phyloP scores from a whole-genome alignment of 2,329 filamentous ascomycete species.

The Bretziella fagacearum region DNA sequence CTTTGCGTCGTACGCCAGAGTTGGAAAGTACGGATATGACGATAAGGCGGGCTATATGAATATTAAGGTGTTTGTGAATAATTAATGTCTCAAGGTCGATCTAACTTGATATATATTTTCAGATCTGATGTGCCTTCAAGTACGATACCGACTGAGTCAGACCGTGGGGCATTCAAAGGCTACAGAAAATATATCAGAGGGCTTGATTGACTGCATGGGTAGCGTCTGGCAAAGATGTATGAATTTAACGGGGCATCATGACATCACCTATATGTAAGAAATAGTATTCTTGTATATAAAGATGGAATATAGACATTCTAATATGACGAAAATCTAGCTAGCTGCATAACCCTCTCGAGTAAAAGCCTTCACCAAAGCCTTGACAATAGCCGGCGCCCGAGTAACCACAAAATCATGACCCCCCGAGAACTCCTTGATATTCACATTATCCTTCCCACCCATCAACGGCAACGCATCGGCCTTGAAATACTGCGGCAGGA shows the following conservation, averaged over 20 bases:
- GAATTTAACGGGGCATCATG: not conserved
- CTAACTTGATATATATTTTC: too few relatives aligned
- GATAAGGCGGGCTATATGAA: too few relatives aligned
- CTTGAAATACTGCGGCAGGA: slow-evolving; percentile 33
- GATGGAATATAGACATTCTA: not conserved
- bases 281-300: not conserved
- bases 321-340: not conserved
- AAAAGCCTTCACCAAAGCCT: slow-evolving; percentile 9
- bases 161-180: too few relatives aligned
- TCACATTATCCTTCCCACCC: slow-evolving; percentile 31
- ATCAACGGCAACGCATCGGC: slow-evolving; percentile 33
- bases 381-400: slow-evolving; percentile 6
- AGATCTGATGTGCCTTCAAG: too few relatives aligned
- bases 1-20: too few relatives aligned
- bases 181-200: too few relatives aligned
- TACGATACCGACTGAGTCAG: too few relatives aligned
- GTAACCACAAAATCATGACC: slow-evolving; percentile 40
- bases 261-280: not conserved
- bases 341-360: not conserved
- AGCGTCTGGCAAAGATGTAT: not conserved
- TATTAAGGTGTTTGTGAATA: too few relatives aligned
- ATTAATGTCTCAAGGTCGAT: too few relatives aligned
- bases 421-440: slow-evolving; percentile 35
- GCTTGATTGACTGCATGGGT: not conserved
- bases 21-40: too few relatives aligned